These are phyloP conservation scores for Hymenoscyphus salicellus DNA, from an alignment of 2,329 filamentous ascomycete genomes.

Conservation along the genomic window DNA sequence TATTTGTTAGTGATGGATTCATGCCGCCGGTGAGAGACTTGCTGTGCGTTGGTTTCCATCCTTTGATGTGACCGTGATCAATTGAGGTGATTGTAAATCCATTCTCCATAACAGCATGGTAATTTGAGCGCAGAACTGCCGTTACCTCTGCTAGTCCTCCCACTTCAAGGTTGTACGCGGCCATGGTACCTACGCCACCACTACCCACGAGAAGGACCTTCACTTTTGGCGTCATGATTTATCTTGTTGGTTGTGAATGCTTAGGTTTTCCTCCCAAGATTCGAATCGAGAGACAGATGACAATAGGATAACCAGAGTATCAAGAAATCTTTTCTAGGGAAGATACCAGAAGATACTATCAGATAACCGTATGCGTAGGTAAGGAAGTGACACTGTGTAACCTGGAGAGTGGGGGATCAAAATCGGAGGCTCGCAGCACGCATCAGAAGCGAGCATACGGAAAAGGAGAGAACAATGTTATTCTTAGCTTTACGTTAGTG, in stretches of 20 bases:
- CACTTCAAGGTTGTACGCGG: constrained; percentile 27
- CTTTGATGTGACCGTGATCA: constrained; percentile 26
- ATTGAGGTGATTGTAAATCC: constrained; percentile 30
- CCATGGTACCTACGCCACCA: constrained; percentile 32
- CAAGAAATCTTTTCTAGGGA: too few species aligned
- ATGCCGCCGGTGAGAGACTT: not conserved
- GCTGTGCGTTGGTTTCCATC: constrained; percentile 27
- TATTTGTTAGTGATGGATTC: not conserved
- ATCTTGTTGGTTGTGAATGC: not conserved
- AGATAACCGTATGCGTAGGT: not conserved
- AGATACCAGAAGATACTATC: too few species aligned
- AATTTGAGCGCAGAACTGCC: constrained; percentile 29
- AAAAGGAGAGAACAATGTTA: too few species aligned
- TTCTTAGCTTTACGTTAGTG: too few species aligned
- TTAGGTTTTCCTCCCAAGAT: too few species aligned
- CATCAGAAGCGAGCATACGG: too few species aligned
- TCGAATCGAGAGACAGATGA: not conserved
- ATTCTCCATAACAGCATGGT: constrained; percentile 22
- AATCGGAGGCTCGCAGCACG: too few species aligned
- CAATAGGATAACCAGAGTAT: not conserved
- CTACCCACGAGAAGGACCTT: constrained; percentile 29
- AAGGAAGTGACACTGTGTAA: too few species aligned
- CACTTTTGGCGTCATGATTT: constrained; percentile 18
- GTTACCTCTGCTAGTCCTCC: constrained; percentile 27
- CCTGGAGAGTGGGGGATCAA: too few species aligned